These are phyloP conservation scores for Pestalotiopsis sp. DNA, from an alignment of 2,329 filamentous ascomycete genomes.

Conservation along the genomic window DNA sequence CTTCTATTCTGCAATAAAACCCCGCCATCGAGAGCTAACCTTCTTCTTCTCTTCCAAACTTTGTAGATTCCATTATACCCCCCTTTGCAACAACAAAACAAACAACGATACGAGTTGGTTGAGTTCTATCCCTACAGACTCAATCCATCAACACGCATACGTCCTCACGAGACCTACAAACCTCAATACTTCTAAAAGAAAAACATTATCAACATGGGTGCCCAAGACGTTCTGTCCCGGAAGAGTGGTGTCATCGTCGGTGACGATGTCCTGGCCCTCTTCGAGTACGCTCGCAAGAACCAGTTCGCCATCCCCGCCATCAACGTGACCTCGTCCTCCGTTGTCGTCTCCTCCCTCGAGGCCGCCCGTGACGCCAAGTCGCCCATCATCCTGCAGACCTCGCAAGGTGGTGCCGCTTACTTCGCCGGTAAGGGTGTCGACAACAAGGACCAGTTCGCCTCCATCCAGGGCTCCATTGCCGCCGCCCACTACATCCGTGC, in stretches of 20 bases:
- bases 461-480: constrained; percentile 84
- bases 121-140: neutral
- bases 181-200: neutral
- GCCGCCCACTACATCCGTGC: constrained; percentile 92
- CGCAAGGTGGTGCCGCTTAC: constrained; percentile 91
- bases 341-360: constrained; percentile 85
- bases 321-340: constrained; percentile 93
- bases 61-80: neutral
- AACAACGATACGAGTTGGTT: neutral
- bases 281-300: constrained; percentile 87
- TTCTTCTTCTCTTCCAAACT: neutral
- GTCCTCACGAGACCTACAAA: neutral
- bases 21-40: constrained; percentile 13
- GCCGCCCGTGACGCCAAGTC: constrained; percentile 90
- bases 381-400: constrained; percentile 91
- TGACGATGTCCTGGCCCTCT: constrained; percentile 40
- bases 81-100: neutral
- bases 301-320: constrained; percentile 87
- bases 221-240: constrained; percentile 19
- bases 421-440: constrained; percentile 89
- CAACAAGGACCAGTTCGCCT: constrained; percentile 82
- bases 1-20: constrained; percentile 7
- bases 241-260: constrained; percentile 32
- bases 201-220: constrained; percentile 16
- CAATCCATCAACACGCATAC: neutral